Evolutionary conservation across 2,329 filamentous ascomycete species (phyloP), one percentile per base, ranked within the genome.

Genomic region (Zelopaecilomyces penicillatus): DNA sequence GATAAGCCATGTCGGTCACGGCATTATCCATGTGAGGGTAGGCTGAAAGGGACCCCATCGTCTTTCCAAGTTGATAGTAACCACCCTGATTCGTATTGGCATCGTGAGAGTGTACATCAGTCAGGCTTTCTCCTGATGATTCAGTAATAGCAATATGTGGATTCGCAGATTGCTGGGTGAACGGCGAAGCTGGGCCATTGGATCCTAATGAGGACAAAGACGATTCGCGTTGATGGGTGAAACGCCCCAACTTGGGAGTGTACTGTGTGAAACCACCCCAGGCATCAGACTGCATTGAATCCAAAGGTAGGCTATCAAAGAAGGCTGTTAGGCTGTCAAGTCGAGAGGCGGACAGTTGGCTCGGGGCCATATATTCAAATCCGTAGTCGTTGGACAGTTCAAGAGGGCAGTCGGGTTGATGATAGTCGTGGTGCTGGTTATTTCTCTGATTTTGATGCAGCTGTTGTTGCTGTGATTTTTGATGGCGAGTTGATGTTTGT

Each of bases 191-290:
- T 12, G 78, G 78, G n/a, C 74, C 76, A 32, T 74, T 69, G 0
- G 78, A 82, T 8, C 75, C 76, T 35, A 81, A 54, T 0, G 79
- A 82, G 0, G 78, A 82, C 33, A 79, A 63, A 5, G 78, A 82
- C 2, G 78, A 76, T 51, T 82, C 77, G 52, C 78, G 73, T 38
- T 82, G 70, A 54, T 82, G 78, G 28, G 67, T 55, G 33, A 68
- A 58, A 11, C 68, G 65, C 45, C 61, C 60, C 34, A 62, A 50
- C 54, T 65, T 66, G 26, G 64, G 59, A 33, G 64, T 65, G 48
- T 65, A 59, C 48, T 68, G 67, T 47, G 59, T 57, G 44, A 59
- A 50, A 26, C 55, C 50, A 44, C 64, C 58, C 68, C 67, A 73
- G 10, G 62, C 42, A 45, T 73, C 69, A 28, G 67, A 58, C 53